Evolutionary conservation across 2,329 filamentous ascomycete species (phyloP), one percentile per base, ranked within the genome.

Genomic region (Colletotrichum truncatum): DNA sequence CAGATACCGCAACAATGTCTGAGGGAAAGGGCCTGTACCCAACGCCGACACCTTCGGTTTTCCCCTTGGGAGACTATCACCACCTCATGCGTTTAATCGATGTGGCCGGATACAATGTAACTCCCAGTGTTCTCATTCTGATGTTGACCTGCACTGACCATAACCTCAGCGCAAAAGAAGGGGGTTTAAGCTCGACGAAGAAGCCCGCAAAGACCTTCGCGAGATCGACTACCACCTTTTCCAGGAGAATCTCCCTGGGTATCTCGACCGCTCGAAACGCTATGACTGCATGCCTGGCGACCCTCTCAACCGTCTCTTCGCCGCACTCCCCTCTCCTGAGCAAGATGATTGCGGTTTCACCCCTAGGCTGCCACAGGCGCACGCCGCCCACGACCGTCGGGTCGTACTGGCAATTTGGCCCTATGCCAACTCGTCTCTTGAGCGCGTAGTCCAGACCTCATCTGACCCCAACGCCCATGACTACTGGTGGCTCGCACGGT

Each of bases 321-420:
- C 28, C 6, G 41, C 41, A 12, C 41, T 67, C 3, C 64, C 64
- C 21, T 28, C 36, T 4, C 51, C 51, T 6, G 23, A 23, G 11
- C 28, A 64, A 8, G 58, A 66, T n/a, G 58, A 66, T n/a, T 11
- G 28, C 8, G 48, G 39, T 18, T 11, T 48, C 21, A 30, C 25
- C n/a, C 26, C 38, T 21, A 45, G 12, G n/a, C 12, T 5, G 12
- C n/a, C 18, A 16, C 5, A 14, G 2, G 30, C 36, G 1, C 11
- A 28, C 4, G 51, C 45, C 11, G 25, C 18, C 9, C 26, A 64
- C 30, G 18, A 57, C 18, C 51, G 52, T 9, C 23, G 41, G 10
- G n/a, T 68, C 25, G 64, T 34, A 18, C 36, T 38, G 5, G 64
- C 64, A 12, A 38, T 68, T 14, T 68, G 67, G 67, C 64, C 64